Percentiles rank a stretch among this genome's conserved stretches.
These are phyloP conservation scores for Aspergillus funiculosus DNA, from an alignment of 495 filamentous ascomycete species.

Conservation along the genomic window DNA sequence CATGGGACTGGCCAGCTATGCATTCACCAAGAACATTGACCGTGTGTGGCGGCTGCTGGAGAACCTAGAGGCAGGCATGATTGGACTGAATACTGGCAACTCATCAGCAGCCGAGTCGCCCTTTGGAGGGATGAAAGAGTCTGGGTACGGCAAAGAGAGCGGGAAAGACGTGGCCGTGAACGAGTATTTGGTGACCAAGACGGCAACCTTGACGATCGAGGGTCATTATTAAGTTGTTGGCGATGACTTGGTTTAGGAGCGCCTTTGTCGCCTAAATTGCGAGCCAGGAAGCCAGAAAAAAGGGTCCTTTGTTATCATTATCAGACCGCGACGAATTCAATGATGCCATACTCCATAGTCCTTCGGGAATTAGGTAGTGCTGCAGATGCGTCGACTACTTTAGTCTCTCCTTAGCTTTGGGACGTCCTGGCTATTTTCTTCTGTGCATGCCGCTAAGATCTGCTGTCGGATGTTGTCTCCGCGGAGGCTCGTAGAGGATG, in stretches of 20 bases:
- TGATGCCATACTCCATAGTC: too few relatives aligned
- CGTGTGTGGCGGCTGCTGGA: conserved; percentile 67
- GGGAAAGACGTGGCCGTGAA: conserved; percentile 66
- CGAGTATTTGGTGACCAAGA: conserved; percentile 69
- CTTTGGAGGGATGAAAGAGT: conserved; percentile 73
- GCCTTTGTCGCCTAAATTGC: too few relatives aligned
- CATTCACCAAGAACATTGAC: conserved; percentile 69
- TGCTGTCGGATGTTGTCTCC: neutral
- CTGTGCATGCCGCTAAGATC: conserved; percentile 6
- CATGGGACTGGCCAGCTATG: conserved; percentile 66
- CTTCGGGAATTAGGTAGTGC: too few relatives aligned
- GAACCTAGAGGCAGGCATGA: conserved; percentile 72
- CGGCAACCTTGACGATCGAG: conserved; percentile 59
- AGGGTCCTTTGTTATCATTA: too few relatives aligned
- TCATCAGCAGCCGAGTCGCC: conserved; percentile 64
- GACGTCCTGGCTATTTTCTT: too few relatives aligned
- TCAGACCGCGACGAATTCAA: too few relatives aligned
- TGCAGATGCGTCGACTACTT: too few relatives aligned
- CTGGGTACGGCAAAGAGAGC: conserved; percentile 70
- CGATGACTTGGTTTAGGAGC: neutral
- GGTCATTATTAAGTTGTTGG: conserved; percentile 43
- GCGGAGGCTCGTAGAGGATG: conserved; percentile 3
- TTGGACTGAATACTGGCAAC: conserved; percentile 66
- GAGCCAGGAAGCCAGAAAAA: too few relatives aligned
- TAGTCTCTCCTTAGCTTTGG: too few relatives aligned